Evolutionary conservation across 257 asterid genomes (phyloP).

Genomic region (Solanum clarkiae): DNA sequence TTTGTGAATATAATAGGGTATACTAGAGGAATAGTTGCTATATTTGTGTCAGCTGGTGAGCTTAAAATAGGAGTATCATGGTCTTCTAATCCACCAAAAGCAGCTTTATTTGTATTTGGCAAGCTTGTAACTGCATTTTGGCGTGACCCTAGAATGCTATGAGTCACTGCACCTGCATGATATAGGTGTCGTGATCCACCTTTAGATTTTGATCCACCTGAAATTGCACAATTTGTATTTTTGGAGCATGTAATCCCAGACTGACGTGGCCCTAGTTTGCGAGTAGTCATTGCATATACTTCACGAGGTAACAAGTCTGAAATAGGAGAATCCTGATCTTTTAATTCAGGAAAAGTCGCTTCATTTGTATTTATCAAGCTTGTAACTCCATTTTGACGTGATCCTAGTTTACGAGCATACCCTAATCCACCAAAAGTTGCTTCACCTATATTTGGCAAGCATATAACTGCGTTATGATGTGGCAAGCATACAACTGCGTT

Average conservation of each 20-base stretch:
- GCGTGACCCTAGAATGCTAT: neutral
- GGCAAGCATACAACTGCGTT: too few relatives aligned
- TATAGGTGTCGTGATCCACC: neutral
- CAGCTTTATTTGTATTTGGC: too few relatives aligned
- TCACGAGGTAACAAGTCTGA: neutral
- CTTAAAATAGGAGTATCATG: too few relatives aligned
- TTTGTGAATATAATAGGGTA: too few relatives aligned
- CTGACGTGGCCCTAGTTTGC: neutral
- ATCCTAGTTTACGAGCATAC: neutral
- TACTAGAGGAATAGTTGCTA: neutral
- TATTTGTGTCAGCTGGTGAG: too few relatives aligned
- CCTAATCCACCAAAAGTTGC: neutral
- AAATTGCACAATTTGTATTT: neutral
- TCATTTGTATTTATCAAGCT: neutral
- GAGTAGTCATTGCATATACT: neutral
- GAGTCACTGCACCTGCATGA: neutral
- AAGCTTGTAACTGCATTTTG: too few relatives aligned
- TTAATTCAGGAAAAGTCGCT: neutral
- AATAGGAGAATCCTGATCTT: neutral
- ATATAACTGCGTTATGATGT: neutral
- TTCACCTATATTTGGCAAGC: neutral
- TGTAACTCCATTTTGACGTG: neutral
- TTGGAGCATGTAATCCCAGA: neutral
- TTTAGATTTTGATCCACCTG: neutral
- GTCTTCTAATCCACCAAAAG: too few relatives aligned